These are phyloP conservation scores for Aspergillus puulaauensis DNA, from an alignment of 2,329 filamentous ascomycete genomes.

Conservation along the genomic window DNA sequence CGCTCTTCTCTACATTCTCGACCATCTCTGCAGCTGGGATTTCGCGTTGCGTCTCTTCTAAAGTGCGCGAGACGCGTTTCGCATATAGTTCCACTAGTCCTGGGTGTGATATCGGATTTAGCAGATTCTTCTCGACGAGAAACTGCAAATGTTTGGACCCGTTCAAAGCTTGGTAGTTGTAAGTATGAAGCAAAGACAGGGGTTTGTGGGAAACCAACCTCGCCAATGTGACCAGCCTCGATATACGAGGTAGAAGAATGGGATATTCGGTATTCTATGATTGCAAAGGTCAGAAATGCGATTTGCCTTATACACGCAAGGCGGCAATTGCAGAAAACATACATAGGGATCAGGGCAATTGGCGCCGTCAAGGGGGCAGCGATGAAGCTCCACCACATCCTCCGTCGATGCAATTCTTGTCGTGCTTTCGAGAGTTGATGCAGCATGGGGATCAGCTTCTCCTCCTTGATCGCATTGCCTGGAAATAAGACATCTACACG, in stretches of 20 bases:
- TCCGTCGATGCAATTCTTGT: constrained; percentile 72
- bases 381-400: constrained; percentile 76
- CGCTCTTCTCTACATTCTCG: constrained; percentile 38
- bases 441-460: constrained; percentile 66
- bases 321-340: constrained; percentile 39
- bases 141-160: constrained; percentile 85
- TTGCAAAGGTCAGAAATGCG: not conserved
- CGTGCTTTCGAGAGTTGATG: constrained; percentile 73
- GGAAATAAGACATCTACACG: constrained; percentile 72
- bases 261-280: constrained; percentile 81
- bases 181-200: constrained; percentile 18
- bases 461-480: constrained; percentile 63
- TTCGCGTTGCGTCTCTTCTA: constrained; percentile 27
- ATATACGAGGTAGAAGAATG: constrained; percentile 94
- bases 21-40: constrained; percentile 31
- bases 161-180: constrained; percentile 58
- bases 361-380: constrained; percentile 82
- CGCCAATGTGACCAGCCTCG: constrained; percentile 88
- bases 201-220: constrained; percentile 40
- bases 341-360: constrained; percentile 83
- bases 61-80: constrained; percentile 34
- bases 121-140: constrained; percentile 70
- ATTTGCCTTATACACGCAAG: not conserved
- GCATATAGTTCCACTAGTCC: constrained; percentile 75
- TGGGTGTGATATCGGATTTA: constrained; percentile 64